These are phyloP conservation scores for Zygotorulaspora mrakii DNA, from an alignment of 1,139 yeast genomes.

Conservation along the genomic window DNA sequence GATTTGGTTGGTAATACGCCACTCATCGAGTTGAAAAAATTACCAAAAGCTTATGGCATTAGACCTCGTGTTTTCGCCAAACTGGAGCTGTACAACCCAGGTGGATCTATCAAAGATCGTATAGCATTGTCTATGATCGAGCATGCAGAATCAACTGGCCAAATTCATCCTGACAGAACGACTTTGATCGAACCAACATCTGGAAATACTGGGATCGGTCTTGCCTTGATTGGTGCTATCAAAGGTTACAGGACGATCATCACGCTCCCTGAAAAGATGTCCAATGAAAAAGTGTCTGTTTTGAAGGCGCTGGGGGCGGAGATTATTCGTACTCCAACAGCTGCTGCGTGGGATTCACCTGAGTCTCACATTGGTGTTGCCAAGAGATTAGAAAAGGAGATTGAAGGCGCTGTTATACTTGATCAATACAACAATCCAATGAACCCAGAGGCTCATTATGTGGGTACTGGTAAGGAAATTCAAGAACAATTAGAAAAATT, in stretches of 20 bases:
- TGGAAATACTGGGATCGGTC: constrained; percentile 86
- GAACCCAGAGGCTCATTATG: constrained; percentile 82
- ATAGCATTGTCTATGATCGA: constrained; percentile 86
- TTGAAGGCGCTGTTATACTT: constrained; percentile 79
- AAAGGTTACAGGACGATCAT: constrained; percentile 84
- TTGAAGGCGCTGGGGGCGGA: constrained; percentile 89
- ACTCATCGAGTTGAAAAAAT: constrained; percentile 64
- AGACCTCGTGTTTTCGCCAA: constrained; percentile 84
- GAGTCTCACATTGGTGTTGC: constrained; percentile 92
- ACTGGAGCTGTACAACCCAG: constrained; percentile 83
- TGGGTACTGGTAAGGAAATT: constrained; percentile 82
- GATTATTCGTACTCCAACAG: constrained; percentile 87
- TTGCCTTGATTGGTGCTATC: constrained; percentile 83
- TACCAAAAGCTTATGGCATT: constrained; percentile 74
- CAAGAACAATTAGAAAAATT: constrained; percentile 56
- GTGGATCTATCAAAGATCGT: constrained; percentile 93
- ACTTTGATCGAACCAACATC: constrained; percentile 88
- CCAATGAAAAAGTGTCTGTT: constrained; percentile 84
- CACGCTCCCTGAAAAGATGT: constrained; percentile 89
- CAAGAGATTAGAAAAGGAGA: constrained; percentile 72
- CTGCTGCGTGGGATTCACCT: constrained; percentile 91
- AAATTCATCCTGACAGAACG: constrained; percentile 72
- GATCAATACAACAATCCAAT: constrained; percentile 79
- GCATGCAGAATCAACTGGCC: constrained; percentile 76
- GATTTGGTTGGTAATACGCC: constrained; percentile 74